These are phyloP conservation scores for Aquanectria penicillioides DNA, from an alignment of 2,329 filamentous ascomycete species.

Conservation along the genomic window DNA sequence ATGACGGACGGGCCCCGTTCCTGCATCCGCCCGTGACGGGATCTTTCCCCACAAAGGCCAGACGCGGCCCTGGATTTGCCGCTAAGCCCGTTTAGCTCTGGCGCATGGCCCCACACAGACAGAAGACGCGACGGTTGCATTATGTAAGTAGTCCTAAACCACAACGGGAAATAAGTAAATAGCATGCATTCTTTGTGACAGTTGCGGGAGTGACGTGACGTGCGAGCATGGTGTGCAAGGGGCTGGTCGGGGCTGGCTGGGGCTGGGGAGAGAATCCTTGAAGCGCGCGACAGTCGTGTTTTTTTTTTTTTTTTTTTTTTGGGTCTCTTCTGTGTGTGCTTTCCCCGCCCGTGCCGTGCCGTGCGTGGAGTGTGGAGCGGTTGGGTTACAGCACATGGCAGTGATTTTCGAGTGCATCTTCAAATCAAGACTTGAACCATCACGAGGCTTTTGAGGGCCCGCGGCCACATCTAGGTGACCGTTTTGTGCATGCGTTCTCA, in stretches of 20 bases:
- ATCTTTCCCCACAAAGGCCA: constrained; percentile 32
- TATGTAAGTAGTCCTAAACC: constrained; percentile 26
- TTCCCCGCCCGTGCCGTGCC: no score
- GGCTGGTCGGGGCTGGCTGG: constrained; percentile 14
- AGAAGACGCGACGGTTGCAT: constrained; percentile 23
- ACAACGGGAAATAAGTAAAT: constrained; percentile 38
- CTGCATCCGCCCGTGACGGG: constrained; percentile 36
- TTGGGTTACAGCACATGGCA: no score
- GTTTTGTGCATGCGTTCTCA: neutral
- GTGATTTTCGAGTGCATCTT: no score
- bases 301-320: constrained; percentile 1
- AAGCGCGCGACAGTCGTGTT: constrained; percentile 9
- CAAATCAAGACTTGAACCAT: no score
- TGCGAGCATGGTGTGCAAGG: neutral
- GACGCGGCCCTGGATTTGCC: constrained; percentile 16
- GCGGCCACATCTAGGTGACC: no score
- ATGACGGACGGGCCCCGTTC: constrained; percentile 24
- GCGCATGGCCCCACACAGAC: neutral
- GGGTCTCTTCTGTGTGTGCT: neutral
- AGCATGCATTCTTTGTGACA: constrained; percentile 21
- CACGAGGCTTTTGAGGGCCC: no score
- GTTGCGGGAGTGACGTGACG: constrained; percentile 23
- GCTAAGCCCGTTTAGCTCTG: constrained; percentile 18
- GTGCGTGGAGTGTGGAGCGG: no score
- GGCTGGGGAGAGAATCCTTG: constrained; percentile 3